Conservation (phyloP, 1,284 basidiomycete species). For the Peniophora sp. region DNA sequence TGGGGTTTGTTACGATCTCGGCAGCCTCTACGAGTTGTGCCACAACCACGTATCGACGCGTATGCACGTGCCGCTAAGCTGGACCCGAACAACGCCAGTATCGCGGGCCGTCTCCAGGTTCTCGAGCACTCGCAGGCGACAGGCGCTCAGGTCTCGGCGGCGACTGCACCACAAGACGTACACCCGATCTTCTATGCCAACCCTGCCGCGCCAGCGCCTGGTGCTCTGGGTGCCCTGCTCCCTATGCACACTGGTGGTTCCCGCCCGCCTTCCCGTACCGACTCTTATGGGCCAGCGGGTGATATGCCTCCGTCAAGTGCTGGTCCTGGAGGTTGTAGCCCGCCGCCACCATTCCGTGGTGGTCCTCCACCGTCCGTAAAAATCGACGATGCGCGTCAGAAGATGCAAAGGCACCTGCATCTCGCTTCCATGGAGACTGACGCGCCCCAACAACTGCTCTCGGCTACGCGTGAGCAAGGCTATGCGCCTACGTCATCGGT, state of each 20-base stretch:
- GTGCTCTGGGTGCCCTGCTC: slow-evolving; percentile 54
- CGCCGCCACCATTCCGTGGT: slow-evolving; percentile 66
- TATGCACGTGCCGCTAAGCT: slow-evolving; percentile 90
- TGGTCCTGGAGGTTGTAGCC: slow-evolving; percentile 34
- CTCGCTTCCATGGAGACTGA: slow-evolving; percentile 83
- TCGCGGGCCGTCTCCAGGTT: slow-evolving; percentile 71
- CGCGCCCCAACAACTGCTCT: slow-evolving; percentile 41
- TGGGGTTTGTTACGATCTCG: slow-evolving; percentile 98
- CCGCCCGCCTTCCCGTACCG: slow-evolving; percentile 53
- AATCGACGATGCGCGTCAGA: slow-evolving; percentile 60
- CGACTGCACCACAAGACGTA: slow-evolving; percentile 89
- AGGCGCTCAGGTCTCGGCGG: slow-evolving; percentile 69
- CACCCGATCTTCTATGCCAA: slow-evolving; percentile 90
- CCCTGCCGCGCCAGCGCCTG: slow-evolving; percentile 52
- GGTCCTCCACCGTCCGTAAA: slow-evolving; percentile 73
- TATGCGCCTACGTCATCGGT: slow-evolving; percentile 21
- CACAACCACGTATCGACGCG: slow-evolving; percentile 99
- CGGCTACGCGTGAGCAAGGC: slow-evolving; percentile 33
- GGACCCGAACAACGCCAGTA: slow-evolving; percentile 74
- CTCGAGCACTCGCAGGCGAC: slow-evolving; percentile 78
- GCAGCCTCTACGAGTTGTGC: slow-evolving; percentile 93
- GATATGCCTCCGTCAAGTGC: slow-evolving; percentile 55
- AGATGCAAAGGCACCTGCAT: slow-evolving; percentile 53
- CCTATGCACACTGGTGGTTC: slow-evolving; percentile 39
- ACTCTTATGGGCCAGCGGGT: slow-evolving; percentile 55